Conservation (phyloP, 768 basidiomycete genomes). For the Trametes villosa region DNA sequence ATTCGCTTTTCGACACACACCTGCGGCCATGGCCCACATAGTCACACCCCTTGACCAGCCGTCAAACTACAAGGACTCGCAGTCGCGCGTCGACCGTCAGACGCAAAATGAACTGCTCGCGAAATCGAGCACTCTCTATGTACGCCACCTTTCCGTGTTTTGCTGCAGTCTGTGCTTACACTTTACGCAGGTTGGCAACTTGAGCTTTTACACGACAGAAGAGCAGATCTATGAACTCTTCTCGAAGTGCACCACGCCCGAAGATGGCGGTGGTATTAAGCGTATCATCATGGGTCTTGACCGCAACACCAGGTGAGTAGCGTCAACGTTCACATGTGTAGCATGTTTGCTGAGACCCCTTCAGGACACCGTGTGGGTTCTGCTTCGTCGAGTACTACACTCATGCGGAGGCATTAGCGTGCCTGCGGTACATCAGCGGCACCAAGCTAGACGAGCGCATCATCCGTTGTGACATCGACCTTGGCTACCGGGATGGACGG, state of each 20-base stretch:
- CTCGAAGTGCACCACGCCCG: slow-evolving; percentile 84
- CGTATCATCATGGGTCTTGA: slow-evolving; percentile 96
- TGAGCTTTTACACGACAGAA: slow-evolving; percentile 94
- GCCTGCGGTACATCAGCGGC: slow-evolving; percentile 94
- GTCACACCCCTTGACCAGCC: slow-evolving; percentile 87
- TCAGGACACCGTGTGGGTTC: slow-evolving; percentile 89
- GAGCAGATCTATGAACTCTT: slow-evolving; percentile 96
- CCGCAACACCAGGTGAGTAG: slow-evolving; percentile 75
- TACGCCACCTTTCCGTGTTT: slow-evolving; percentile 46
- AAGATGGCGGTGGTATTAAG: slow-evolving; percentile 89
- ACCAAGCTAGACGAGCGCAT: slow-evolving; percentile 99
- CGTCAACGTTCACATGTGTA: background rate
- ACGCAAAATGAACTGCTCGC: slow-evolving; percentile 80
- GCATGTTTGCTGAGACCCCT: background rate
- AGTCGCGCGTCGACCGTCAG: slow-evolving; percentile 76
- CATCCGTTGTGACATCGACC: slow-evolving; percentile 95
- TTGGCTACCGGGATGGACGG: slow-evolving; percentile 94
- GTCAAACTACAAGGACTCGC: slow-evolving; percentile 96
- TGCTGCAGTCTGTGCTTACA: slow-evolving; percentile 22
- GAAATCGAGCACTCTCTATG: slow-evolving; percentile 90
- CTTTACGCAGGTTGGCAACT: slow-evolving; percentile 73
- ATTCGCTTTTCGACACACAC: slow-evolving; percentile 4
- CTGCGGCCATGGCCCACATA: slow-evolving; percentile 76
- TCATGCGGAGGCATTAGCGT: slow-evolving; percentile 89
- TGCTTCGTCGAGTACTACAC: slow-evolving; percentile 98